phyloP scores from a whole-genome alignment of 495 filamentous ascomycete species.

The Collariella sp. region DNA sequence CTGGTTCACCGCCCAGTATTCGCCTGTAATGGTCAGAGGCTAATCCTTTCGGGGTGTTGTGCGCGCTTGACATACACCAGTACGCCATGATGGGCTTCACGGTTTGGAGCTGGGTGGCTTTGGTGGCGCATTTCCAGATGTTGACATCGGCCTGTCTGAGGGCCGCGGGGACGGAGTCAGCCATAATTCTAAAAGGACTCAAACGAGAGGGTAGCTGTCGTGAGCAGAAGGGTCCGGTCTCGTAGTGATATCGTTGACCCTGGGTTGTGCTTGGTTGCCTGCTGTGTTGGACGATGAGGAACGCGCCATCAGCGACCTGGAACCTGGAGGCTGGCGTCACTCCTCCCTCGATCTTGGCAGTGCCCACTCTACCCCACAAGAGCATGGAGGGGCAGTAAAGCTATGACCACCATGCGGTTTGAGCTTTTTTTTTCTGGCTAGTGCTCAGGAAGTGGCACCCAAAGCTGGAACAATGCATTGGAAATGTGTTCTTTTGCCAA shows the following conservation, averaged over 20 bases:
- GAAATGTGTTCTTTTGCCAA: constrained; percentile 37
- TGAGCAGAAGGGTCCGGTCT: too few relatives aligned
- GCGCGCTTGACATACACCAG: constrained; percentile 62
- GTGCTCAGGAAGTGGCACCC: constrained; percentile 18
- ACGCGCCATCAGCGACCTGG: too few relatives aligned
- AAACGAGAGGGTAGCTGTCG: neutral
- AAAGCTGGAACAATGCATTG: constrained; percentile 8
- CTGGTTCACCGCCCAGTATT: constrained; percentile 88
- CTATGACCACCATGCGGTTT: constrained; percentile 15
- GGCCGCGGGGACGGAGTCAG: constrained; percentile 60
- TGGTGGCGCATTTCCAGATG: constrained; percentile 58
- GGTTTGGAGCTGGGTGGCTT: constrained; percentile 76
- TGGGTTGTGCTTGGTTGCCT: too few relatives aligned
- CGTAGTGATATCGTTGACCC: too few relatives aligned
- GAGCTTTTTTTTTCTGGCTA: constrained; percentile 16
- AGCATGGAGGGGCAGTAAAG: constrained; percentile 13
- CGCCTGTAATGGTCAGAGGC: constrained; percentile 46
- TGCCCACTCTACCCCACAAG: constrained; percentile 4
- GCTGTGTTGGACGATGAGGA: too few relatives aligned
- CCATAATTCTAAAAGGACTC: constrained; percentile 43
- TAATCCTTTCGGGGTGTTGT: neutral
- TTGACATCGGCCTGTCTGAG: constrained; percentile 69
- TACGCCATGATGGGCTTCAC: constrained; percentile 82
- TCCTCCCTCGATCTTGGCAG: neutral
- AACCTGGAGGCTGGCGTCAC: neutral